phyloP scores from a whole-genome alignment of 164 flowering plant species.

The Chloranthus sessilifolius region DNA sequence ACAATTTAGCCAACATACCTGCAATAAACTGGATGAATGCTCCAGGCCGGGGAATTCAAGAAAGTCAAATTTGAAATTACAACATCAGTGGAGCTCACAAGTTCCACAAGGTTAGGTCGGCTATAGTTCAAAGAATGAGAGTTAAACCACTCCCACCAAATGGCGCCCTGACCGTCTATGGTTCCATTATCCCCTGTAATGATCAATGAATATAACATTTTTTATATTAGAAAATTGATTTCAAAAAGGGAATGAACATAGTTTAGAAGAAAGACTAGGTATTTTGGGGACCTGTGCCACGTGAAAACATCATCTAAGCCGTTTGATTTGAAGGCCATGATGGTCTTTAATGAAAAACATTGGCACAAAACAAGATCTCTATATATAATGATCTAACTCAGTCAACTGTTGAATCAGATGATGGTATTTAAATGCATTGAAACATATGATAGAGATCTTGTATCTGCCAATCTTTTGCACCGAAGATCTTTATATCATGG shows the following conservation, averaged over 20 bases:
- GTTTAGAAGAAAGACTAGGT: not conserved
- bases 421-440: too few species aligned
- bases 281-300: too few species aligned
- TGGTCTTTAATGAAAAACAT: too few species aligned
- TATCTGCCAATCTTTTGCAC: too few species aligned
- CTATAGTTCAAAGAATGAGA: conserved; percentile 65
- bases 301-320: too few species aligned
- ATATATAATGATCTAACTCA: too few species aligned
- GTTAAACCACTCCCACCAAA: conserved; percentile 81
- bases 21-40: conserved; percentile 88
- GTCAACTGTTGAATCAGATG: too few species aligned
- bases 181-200: conserved; percentile 87
- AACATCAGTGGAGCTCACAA: conserved; percentile 41
- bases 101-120: conserved; percentile 89
- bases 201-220: conserved; percentile 3
- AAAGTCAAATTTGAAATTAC: conserved; percentile 79
- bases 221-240: not conserved
- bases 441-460: too few species aligned
- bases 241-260: not conserved
- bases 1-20: conserved; percentile 33
- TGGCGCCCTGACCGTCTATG: conserved; percentile 87
- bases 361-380: too few species aligned
- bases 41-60: conserved; percentile 73
- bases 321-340: too few species aligned
- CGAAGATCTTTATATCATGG: too few species aligned